Conservation (phyloP, 768 basidiomycete genomes). For the Leccinum uliginosum region DNA sequence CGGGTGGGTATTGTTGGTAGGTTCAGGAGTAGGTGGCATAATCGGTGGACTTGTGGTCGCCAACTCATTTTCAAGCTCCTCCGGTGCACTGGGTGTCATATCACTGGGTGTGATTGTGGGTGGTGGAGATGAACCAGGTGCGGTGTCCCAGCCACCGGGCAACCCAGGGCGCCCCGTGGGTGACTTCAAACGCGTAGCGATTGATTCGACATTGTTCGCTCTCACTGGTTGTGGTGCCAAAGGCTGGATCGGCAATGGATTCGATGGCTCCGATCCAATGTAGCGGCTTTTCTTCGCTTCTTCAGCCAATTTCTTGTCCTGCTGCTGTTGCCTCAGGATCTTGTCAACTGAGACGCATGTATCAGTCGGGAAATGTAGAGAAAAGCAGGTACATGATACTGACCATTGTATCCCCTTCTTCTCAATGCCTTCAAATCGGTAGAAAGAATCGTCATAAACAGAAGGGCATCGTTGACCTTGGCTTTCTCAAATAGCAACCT, state of each 20-base stretch:
- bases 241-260: constrained; percentile 9
- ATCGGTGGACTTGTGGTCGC: not conserved
- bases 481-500: constrained; percentile 72
- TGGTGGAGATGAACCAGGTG: constrained; percentile 11
- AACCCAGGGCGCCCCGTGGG: constrained; percentile 16
- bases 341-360: constrained; percentile 62
- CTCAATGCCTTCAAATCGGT: constrained; percentile 81
- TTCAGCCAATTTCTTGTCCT: constrained; percentile 55
- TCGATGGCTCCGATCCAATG: constrained; percentile 16
- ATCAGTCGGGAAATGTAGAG: constrained; percentile 8
- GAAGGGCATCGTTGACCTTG: constrained; percentile 79
- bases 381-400: constrained; percentile 9
- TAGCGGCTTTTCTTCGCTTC: constrained; percentile 31
- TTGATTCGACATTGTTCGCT: not conserved
- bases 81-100: constrained; percentile 1
- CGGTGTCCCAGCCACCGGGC: constrained; percentile 23
- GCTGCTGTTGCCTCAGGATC: constrained; percentile 80
- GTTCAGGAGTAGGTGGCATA: constrained; percentile 2
- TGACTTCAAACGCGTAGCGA: constrained; percentile 14
- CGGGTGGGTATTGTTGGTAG: constrained; percentile 1
- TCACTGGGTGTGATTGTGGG: not conserved
- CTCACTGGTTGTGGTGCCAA: constrained; percentile 12
- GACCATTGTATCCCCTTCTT: constrained; percentile 83
- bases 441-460: constrained; percentile 92
- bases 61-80: constrained; percentile 6